phyloP scores from a whole-genome alignment of 176 grass and related monocot genomes.

The Rhynchospora pubera region DNA sequence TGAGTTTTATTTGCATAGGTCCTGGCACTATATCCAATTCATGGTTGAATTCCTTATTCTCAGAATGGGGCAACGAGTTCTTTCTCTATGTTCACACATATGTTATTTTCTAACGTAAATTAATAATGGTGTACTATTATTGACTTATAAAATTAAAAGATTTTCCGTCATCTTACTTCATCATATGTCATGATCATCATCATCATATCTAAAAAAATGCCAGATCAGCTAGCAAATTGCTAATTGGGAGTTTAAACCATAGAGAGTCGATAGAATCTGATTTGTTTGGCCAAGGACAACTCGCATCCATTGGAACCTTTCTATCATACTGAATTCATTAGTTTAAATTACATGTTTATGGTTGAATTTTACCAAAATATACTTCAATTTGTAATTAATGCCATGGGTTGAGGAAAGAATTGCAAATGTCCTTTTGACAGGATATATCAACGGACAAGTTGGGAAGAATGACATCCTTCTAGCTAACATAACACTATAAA shows the following conservation, averaged over 20 bases:
- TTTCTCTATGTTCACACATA: too few relatives aligned
- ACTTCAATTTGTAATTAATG: neutral
- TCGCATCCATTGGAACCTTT: neutral
- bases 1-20: neutral
- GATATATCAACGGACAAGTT: neutral
- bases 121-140: too few relatives aligned
- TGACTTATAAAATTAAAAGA: neutral
- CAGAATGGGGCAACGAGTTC: too few relatives aligned
- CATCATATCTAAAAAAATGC: too few relatives aligned
- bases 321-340: neutral
- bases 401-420: neutral
- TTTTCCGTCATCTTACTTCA: neutral
- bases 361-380: neutral
- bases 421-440: neutral
- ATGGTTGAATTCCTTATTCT: too few relatives aligned
- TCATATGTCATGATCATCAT: neutral
- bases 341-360: neutral
- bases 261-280: neutral
- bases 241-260: neutral
- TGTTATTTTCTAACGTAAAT: too few relatives aligned
- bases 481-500: neutral
- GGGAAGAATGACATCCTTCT: neutral
- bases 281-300: neutral
- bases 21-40: neutral
- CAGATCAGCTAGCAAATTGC: neutral